A percentile compares a stretch with the other conserved stretches of the same genome.
phyloP scores from a whole-genome alignment of 2,329 filamentous ascomycete species.

The Lasiodiplodia sp. region DNA sequence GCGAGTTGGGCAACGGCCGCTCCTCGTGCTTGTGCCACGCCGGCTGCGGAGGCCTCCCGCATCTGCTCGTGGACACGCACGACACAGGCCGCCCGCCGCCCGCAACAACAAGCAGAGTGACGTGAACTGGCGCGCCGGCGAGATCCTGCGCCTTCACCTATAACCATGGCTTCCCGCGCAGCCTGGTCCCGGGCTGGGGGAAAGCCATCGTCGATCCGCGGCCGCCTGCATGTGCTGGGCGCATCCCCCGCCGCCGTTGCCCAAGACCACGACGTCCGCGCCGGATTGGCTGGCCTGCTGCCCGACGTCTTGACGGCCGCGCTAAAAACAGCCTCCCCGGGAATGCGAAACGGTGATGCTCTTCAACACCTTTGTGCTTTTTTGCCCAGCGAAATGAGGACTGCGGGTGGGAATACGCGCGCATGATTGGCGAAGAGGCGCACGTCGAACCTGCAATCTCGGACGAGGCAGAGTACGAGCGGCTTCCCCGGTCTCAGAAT shows the following conservation, averaged over 20 bases:
- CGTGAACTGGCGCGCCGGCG: not conserved
- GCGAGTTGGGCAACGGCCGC: slow-evolving; percentile 11
- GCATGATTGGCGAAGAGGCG: slow-evolving; percentile 24
- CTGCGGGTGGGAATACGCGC: not conserved
- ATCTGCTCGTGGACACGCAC: not conserved
- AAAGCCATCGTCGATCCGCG: slow-evolving; percentile 20
- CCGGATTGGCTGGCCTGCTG: slow-evolving; percentile 1
- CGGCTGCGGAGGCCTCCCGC: slow-evolving; percentile 13
- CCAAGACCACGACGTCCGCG: not conserved
- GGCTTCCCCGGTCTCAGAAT: slow-evolving; percentile 19
- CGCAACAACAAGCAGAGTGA: not conserved
- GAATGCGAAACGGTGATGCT: slow-evolving; percentile 14
- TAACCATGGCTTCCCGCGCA: not conserved
- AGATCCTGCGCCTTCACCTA: slow-evolving; percentile 1
- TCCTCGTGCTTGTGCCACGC: slow-evolving; percentile 23
- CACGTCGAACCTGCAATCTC: slow-evolving; percentile 15
- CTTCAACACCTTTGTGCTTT: slow-evolving; percentile 11
- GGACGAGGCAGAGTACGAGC: slow-evolving; percentile 24
- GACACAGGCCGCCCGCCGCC: slow-evolving; percentile 17
- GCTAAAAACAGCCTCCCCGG: slow-evolving; percentile 5
- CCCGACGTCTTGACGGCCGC: not conserved
- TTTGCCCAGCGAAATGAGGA: slow-evolving; percentile 9
- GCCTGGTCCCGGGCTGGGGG: slow-evolving; percentile 7
- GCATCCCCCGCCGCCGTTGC: slow-evolving; percentile 12
- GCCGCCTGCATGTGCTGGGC: slow-evolving; percentile 12